Evolutionary conservation across 306 rosid genomes (phyloP).

Genomic region (Trichosanthes truncata): DNA sequence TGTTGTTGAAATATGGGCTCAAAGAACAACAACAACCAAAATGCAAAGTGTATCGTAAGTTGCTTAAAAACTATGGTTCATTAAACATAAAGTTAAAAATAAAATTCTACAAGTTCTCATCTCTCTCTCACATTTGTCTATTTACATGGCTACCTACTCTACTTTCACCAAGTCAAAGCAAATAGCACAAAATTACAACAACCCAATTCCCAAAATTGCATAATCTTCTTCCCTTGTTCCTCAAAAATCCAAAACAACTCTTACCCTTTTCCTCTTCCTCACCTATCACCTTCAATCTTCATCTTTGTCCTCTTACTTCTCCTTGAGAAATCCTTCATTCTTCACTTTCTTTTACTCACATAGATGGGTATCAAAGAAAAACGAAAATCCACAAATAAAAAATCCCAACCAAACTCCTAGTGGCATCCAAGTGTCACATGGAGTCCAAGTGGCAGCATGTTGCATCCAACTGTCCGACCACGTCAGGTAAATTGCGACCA

Average conservation of each 20-base stretch:
- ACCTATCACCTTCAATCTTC: neutral
- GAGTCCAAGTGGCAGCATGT: too few relatives aligned
- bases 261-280: neutral
- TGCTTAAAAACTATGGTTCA: slow-evolving; percentile 7
- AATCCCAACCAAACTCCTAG: neutral
- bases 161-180: neutral
- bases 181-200: neutral
- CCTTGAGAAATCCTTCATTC: neutral
- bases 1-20: slow-evolving; percentile 58
- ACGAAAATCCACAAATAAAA: neutral
- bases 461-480: too few relatives aligned
- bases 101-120: slow-evolving; percentile 7
- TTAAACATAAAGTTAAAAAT: neutral
- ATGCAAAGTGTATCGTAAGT: neutral
- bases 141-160: neutral
- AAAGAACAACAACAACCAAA: slow-evolving; percentile 32
- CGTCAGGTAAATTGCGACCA: too few relatives aligned
- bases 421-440: too few relatives aligned
- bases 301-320: neutral
- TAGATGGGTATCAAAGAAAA: neutral
- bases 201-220: neutral
- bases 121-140: neutral
- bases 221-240: neutral
- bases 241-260: neutral
- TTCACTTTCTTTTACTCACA: neutral